Conservation (phyloP, 495 filamentous ascomycete species). For the Podospora sp. region DNA sequence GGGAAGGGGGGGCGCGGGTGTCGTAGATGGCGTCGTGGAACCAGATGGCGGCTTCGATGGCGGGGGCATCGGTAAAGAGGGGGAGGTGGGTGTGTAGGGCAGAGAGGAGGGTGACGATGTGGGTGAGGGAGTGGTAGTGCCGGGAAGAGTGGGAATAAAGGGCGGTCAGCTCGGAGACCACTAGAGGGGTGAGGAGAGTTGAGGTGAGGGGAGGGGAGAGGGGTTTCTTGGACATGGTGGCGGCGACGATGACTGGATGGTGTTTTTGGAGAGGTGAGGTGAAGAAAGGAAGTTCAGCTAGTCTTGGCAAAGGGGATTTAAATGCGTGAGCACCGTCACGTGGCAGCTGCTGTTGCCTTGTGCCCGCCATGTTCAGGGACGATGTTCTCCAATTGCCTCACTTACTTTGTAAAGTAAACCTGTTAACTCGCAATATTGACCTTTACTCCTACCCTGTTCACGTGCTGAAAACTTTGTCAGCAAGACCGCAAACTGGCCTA, state of each 20-base stretch:
- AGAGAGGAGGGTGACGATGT: conserved; percentile 20
- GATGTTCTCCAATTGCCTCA: no score
- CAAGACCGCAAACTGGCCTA: no score
- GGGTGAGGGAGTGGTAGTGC: conserved; percentile 23
- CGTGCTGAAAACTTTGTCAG: no score
- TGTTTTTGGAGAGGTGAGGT: neutral
- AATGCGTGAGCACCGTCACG: neutral
- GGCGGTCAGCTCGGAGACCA: neutral
- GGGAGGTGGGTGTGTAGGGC: conserved; percentile 14
- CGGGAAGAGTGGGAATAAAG: neutral
- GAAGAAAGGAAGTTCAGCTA: neutral
- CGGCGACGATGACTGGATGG: no score
- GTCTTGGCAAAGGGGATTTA: neutral
- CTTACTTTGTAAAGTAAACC: no score
- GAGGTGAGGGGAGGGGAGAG: no score
- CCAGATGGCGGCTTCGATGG: conserved; percentile 30
- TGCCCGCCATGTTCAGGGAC: neutral
- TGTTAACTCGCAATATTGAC: no score
- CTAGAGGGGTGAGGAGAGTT: neutral
- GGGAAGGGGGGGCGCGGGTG: neutral
- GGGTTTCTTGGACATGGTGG: no score
- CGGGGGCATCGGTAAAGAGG: conserved; percentile 21
- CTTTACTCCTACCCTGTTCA: no score
- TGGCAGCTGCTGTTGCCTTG: neutral
- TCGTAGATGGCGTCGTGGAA: conserved; percentile 30